phyloP scores from a whole-genome alignment of 805 yeast genomes.

The Spathaspora gorwiae region DNA sequence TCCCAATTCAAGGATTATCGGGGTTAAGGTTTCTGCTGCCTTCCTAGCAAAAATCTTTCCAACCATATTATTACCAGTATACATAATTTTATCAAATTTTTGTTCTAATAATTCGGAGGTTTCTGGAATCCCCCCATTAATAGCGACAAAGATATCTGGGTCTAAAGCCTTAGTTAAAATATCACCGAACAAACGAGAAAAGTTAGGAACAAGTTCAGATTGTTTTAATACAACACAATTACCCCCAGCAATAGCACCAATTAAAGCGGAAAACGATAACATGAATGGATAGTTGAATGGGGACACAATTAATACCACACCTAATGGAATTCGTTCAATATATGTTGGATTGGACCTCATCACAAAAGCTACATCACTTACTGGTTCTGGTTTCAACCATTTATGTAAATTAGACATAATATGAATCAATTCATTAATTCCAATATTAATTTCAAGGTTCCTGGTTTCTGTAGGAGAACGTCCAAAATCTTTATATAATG shows the following conservation, averaged over 20 bases:
- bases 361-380: constrained; percentile 32
- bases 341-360: constrained; percentile 26
- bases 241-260: constrained; percentile 83
- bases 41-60: constrained; percentile 73
- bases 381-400: constrained; percentile 55
- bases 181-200: constrained; percentile 52
- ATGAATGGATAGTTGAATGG: constrained; percentile 81
- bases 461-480: constrained; percentile 60
- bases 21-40: constrained; percentile 84
- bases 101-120: constrained; percentile 54
- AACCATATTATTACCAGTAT: constrained; percentile 76
- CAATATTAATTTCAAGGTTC: constrained; percentile 50
- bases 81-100: constrained; percentile 76
- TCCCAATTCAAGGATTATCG: constrained; percentile 78
- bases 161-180: constrained; percentile 52
- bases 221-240: constrained; percentile 76
- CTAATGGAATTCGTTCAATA: constrained; percentile 43
- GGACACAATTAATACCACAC: constrained; percentile 66
- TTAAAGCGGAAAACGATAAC: constrained; percentile 59
- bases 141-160: constrained; percentile 52
- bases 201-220: constrained; percentile 65
- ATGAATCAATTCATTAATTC: constrained; percentile 52
- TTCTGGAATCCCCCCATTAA: constrained; percentile 70
- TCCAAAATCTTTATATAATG: constrained; percentile 64
- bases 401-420: constrained; percentile 55